These are phyloP conservation scores for Solanum pinnatisectum DNA, from an alignment of 257 asterid species.

Conservation along the genomic window DNA sequence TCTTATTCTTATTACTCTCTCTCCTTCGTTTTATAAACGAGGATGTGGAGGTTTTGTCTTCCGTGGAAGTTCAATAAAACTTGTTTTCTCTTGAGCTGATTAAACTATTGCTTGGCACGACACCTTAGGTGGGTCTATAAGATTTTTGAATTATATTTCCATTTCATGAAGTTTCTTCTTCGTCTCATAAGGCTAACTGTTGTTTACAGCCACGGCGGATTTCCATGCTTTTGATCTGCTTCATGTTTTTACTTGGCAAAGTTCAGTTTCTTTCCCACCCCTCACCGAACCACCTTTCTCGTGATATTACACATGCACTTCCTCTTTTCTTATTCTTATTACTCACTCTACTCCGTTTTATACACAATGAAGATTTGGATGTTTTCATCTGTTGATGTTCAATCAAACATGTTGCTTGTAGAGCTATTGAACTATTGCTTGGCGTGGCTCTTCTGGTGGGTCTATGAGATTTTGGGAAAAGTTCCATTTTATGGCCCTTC, in stretches of 20 bases:
- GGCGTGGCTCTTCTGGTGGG: neutral
- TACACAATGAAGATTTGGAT: neutral
- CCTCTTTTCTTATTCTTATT: neutral
- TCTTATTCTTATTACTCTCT: neutral
- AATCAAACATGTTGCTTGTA: neutral
- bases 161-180: neutral
- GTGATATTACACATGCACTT: neutral
- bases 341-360: neutral
- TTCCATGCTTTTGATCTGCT: neutral
- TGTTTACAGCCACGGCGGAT: neutral
- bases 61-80: neutral
- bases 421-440: neutral
- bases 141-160: neutral
- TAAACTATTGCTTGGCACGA: neutral
- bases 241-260: neutral
- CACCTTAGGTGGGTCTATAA: neutral
- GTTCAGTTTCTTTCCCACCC: neutral
- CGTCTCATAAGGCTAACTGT: neutral
- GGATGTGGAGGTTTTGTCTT: neutral
- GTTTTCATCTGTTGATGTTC: neutral
- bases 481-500: neutral
- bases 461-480: neutral
- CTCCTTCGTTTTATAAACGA: neutral
- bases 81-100: neutral
- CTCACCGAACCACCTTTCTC: neutral